Percentiles rank a stretch among this genome's conserved stretches.
phyloP scores from a whole-genome alignment of 768 basidiomycete species.

The Butyriboletus loyo region DNA sequence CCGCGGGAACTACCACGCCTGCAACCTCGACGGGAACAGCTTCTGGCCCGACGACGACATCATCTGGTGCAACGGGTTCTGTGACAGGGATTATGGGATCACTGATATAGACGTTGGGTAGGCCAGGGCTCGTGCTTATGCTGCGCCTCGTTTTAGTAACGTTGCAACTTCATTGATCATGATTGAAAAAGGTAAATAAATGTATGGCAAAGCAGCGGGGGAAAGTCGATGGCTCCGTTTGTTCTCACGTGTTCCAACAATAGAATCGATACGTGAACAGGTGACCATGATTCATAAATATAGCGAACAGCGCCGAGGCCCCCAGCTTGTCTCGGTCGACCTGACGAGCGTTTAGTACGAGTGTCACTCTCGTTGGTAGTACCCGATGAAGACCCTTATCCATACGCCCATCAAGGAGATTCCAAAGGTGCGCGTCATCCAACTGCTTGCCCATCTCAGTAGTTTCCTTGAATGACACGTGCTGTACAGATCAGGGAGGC shows the following conservation, averaged over 20 bases:
- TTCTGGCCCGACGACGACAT: neutral
- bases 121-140: too few relatives aligned
- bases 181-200: too few relatives aligned
- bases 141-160: too few relatives aligned
- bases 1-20: neutral
- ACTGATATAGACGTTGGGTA: too few relatives aligned
- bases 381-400: constrained; percentile 8
- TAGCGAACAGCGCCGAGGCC: too few relatives aligned
- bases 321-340: neutral
- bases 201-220: too few relatives aligned
- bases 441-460: neutral
- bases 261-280: too few relatives aligned
- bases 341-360: neutral
- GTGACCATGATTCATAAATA: too few relatives aligned
- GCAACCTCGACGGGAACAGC: neutral
- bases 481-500: constrained; percentile 32
- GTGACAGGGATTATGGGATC: neutral
- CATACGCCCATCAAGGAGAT: constrained; percentile 25
- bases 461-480: neutral
- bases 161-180: too few relatives aligned
- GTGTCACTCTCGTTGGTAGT: too few relatives aligned
- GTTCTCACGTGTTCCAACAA: too few relatives aligned
- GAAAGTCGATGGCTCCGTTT: too few relatives aligned
- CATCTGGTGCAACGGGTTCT: neutral
- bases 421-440: constrained; percentile 20